phyloP scores from a whole-genome alignment of 23 red algal genomes.

The Gracilaria gracilis region DNA sequence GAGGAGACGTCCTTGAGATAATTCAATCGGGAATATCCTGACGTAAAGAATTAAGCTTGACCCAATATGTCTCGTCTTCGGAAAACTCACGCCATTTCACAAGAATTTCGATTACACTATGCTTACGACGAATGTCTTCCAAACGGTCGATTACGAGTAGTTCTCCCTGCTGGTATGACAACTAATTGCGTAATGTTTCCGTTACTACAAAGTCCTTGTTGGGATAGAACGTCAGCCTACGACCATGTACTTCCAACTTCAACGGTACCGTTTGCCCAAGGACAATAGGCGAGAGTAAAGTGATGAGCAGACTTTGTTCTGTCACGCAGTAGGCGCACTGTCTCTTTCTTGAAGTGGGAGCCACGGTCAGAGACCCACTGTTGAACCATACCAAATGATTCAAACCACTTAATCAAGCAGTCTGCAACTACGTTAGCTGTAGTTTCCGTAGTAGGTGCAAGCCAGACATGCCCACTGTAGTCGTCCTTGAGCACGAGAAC shows the following conservation, averaged over 20 bases:
- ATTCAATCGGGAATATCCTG: no score
- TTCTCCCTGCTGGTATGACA: no score
- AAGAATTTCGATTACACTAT: not conserved
- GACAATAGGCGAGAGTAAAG: slow-evolving; percentile 4
- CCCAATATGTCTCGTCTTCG: no score
- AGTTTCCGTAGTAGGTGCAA: not conserved
- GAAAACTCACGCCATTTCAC: not conserved
- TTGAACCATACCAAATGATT: not conserved
- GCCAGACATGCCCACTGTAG: slow-evolving; percentile 24
- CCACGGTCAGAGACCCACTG: slow-evolving; percentile 44
- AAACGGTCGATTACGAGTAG: not conserved
- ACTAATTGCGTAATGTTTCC: no score
- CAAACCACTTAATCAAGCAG: not conserved
- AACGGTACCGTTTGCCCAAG: no score
- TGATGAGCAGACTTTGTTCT: not conserved
- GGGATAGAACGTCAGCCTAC: not conserved
- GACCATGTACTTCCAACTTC: not conserved
- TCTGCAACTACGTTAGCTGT: not conserved
- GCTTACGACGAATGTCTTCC: not conserved
- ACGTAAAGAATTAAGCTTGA: no score
- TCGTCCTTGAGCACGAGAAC: slow-evolving; percentile 49
- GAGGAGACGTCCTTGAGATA: no score
- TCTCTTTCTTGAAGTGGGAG: slow-evolving; percentile 40
- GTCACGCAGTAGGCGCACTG: not conserved
- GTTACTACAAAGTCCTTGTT: not conserved